Base-by-base conservation (phyloP, 805 yeast genomes). In the Millerozyma miso region DNA sequence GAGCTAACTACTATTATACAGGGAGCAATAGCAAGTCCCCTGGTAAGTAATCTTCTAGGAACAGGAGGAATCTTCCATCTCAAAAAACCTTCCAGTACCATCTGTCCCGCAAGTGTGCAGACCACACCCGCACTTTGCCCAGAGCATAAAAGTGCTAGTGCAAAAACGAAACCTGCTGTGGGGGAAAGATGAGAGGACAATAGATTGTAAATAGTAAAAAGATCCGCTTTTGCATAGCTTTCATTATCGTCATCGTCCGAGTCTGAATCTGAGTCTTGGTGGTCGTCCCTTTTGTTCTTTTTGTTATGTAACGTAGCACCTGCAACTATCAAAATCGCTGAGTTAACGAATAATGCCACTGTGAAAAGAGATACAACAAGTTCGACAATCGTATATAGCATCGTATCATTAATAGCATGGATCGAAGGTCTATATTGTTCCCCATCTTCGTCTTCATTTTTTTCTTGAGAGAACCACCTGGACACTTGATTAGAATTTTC, bases 61-160 rank as follows among this genome's bases (percentile, higher is more conserved):
- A 89, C 89, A 1, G 97, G 97, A 31, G 85, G 80, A 46, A 88
- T 74, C 4, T 85, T 69, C 85, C 95, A 86, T 46, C 77, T 71
- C 19, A 88, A 71, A 54, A 88, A 90, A 1, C 97, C 97, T 60
- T 89, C 96, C 55, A 88, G 81, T 6, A 89, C 95, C 80, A 88
- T 87, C 60, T 89, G 97, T 31, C 97, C 96, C 1, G 97, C 90
- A 54, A 90, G 74, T 0, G 97, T 90, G 58, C 96, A 89, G 15
- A 89, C 95, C 33, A 91, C 86, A 34, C 97, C 97, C 2, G 97
- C 97, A 54, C 93, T 83, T 57, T 89, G 91, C n/a, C 97, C 97
- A 12, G 91, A 83, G 58, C 86, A 89, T 37, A 89, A 69, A 63
- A 89, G 76, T 1, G 97, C 97, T 39, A 88, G 63, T 0, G 96